Conservation (phyloP, 108 stramenopile species). For the Asterionellopsis glacialis region DNA sequence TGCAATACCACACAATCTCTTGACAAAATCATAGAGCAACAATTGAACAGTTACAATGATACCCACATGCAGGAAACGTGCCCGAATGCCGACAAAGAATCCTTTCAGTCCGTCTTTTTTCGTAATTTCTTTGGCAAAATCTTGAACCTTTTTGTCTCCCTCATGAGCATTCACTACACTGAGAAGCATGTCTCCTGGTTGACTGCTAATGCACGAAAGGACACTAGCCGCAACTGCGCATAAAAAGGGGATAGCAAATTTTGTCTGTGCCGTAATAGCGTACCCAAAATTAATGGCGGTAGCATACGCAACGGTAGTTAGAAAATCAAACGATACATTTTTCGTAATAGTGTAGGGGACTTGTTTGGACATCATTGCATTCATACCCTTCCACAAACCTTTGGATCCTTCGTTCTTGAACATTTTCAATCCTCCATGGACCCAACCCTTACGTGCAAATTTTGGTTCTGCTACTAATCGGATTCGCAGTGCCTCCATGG, state of each 20-base stretch:
- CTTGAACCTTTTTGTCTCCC: constrained; percentile 35
- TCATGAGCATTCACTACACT: constrained; percentile 70
- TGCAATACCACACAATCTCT: constrained; percentile 65
- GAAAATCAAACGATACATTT: constrained; percentile 81
- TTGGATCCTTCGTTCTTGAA: constrained; percentile 52
- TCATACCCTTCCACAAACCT: constrained; percentile 48
- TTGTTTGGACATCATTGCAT: constrained; percentile 85
- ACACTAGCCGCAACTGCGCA: constrained; percentile 63
- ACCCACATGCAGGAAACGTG: constrained; percentile 84
- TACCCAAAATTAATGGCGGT: constrained; percentile 15
- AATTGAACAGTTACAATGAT: constrained; percentile 87
- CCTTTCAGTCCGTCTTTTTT: constrained; percentile 44
- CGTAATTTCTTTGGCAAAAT: constrained; percentile 50
- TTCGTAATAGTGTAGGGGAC: constrained; percentile 91
- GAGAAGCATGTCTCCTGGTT: constrained; percentile 90
- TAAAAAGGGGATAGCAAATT: constrained; percentile 61
- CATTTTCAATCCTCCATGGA: constrained; percentile 44
- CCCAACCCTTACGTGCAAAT: constrained; percentile 45
- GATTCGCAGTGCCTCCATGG: constrained; percentile 85
- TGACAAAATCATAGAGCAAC: constrained; percentile 83
- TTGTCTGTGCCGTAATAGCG: constrained; percentile 26
- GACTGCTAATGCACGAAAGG: constrained; percentile 74
- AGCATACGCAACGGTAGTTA: constrained; percentile 44
- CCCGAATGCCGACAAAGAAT: constrained; percentile 68
- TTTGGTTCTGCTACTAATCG: constrained; percentile 78